These are phyloP conservation scores for Umbelopsis sp. DNA, from an alignment of 192 early-diverging fungal species.

Conservation along the genomic window DNA sequence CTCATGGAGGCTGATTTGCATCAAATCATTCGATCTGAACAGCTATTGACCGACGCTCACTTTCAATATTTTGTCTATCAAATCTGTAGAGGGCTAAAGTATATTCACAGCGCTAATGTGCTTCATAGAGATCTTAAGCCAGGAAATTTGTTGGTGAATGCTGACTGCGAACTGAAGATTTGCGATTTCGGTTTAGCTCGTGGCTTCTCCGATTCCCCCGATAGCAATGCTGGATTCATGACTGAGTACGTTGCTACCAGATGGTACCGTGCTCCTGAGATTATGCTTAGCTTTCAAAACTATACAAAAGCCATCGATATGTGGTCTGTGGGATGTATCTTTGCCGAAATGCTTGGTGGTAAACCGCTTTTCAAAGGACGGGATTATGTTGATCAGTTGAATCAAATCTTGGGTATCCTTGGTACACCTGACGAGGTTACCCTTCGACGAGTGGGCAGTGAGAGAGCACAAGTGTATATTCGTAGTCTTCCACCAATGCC, in stretches of 20 bases:
- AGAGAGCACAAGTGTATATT: constrained; percentile 96
- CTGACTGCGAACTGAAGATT: constrained; percentile 98
- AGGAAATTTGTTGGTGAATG: constrained; percentile 71
- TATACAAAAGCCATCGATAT: constrained; percentile 99
- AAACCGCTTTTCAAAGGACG: constrained; percentile 95
- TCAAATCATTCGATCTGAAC: constrained; percentile 93
- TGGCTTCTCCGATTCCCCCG: constrained; percentile 81
- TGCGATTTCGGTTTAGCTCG: constrained; percentile 99
- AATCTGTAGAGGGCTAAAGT: constrained; percentile 95
- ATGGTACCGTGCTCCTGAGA: constrained; percentile 99
- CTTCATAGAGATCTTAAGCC: constrained; percentile 69
- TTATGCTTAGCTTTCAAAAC: constrained; percentile 95
- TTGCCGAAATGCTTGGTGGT: constrained; percentile 94
- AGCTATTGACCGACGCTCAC: constrained; percentile 94
- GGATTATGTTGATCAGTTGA: constrained; percentile 99
- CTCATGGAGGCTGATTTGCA: constrained; percentile 99
- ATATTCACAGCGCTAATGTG: constrained; percentile 98
- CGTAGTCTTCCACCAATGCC: constrained; percentile 86
- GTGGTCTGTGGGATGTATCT: constrained; percentile 99
- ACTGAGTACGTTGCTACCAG: constrained; percentile 99
- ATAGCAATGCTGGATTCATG: constrained; percentile 90
- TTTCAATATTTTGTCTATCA: constrained; percentile 99
- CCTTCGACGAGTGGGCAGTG: constrained; percentile 85
- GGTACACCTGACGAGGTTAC: constrained; percentile 96
- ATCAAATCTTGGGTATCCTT: constrained; percentile 93